Evolutionary conservation across 352 stramenopile species (phyloP).

Genomic region (Peronospora belbahrii): DNA sequence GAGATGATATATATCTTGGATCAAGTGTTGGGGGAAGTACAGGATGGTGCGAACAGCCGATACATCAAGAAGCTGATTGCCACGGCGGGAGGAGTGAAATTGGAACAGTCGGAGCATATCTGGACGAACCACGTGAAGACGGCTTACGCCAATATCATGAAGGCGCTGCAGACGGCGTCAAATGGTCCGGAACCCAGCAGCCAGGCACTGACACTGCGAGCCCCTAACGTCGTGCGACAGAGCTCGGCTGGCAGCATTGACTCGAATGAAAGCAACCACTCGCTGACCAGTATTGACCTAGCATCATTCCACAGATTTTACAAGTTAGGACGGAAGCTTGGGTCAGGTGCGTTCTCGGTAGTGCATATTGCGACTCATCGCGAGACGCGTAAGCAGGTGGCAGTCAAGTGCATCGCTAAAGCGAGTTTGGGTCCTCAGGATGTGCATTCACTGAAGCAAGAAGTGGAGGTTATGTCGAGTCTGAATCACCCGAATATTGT

Average conservation of each 20-base stretch:
- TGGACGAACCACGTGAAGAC: constrained; percentile 71
- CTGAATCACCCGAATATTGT: constrained; percentile 72
- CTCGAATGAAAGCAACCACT: constrained; percentile 25
- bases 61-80: constrained; percentile 75
- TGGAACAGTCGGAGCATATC: constrained; percentile 42
- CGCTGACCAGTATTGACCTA: constrained; percentile 21
- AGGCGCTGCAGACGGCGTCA: constrained; percentile 44
- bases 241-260: constrained; percentile 39
- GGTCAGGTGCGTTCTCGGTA: constrained; percentile 81
- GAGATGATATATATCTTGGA: constrained; percentile 84
- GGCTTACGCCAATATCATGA: constrained; percentile 77
- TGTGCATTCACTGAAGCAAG: constrained; percentile 54
- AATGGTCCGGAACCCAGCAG: constrained; percentile 19
- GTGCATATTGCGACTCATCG: constrained; percentile 79
- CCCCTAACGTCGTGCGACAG: constrained; percentile 29
- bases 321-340: constrained; percentile 80
- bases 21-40: constrained; percentile 69
- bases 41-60: constrained; percentile 46
- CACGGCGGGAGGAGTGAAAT: constrained; percentile 61
- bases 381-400: constrained; percentile 63
- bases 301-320: constrained; percentile 64
- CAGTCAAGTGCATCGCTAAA: constrained; percentile 76
- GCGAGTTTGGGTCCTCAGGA: constrained; percentile 38
- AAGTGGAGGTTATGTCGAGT: constrained; percentile 64
- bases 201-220: constrained; percentile 19